Base-by-base conservation (phyloP, 2,329 filamentous ascomycete species). In the Plenodomus lindquistii region DNA sequence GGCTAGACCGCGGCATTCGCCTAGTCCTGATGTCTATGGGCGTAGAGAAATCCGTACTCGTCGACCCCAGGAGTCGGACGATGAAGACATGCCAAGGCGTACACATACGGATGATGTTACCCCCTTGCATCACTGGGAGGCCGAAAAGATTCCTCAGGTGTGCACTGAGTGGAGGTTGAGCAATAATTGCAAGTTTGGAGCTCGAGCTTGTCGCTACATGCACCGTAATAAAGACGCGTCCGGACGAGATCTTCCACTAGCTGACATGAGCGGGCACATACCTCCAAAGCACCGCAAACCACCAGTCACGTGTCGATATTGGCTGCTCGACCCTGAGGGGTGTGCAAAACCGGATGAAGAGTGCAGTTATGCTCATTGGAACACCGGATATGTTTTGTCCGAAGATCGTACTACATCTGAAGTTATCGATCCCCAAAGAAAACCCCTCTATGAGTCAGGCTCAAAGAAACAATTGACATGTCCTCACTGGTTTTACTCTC, bases 81-180 rank as follows among this genome's bases (percentile, higher is more conserved):
- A 43, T 13, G 24, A 57, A 10, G 49, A 62, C 20, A 31, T 15
- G 16, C 36, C 37, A 27, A 42, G 29, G 22, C 44, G 29, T n/a
- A 35, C n/a, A 5, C 4, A 39, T 11, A 24, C 36, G 9, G 36
- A 49, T 29, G 39, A 29, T 2, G 22, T 20, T 16, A 17, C 8
- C 8, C 45, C 58, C 15, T 44, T 65, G 8, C 50, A 46, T 27
- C 39, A 54, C 8, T 67, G 60, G 54, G 65, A 68, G 40, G 7
- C 22, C 4, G 38, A 52, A 7, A 72, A 72, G 55, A 41, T 66
- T 13, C 68, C 60, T 10, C n/a, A 62, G 31, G 60, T 62, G 5
- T 72, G 70, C 31, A 58, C 51, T 37, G 44, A 63, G 1, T 72
- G 63, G 62, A 61, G 54, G 16, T 54, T 64, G 15, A 62, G 59